phyloP scores from a whole-genome alignment of 495 filamentous ascomycete species.

The Podospora bellae-mahoneyi region DNA sequence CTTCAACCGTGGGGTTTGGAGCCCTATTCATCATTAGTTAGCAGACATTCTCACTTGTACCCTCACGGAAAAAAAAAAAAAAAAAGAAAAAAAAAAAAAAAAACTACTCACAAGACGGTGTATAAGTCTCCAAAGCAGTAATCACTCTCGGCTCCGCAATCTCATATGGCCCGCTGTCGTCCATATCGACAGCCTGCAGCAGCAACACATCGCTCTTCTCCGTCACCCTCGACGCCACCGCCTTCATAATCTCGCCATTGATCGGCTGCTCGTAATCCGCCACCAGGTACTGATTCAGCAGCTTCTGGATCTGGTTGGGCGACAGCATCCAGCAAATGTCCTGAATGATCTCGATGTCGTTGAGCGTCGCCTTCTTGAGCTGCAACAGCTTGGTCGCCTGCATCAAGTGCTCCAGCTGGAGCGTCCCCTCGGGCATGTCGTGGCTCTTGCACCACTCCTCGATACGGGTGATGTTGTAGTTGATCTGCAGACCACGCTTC shows the following conservation, averaged over 20 bases:
- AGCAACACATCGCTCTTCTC: constrained; percentile 98
- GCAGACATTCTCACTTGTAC: constrained; percentile 1
- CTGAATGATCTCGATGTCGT: constrained; percentile 99
- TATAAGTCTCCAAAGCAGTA: constrained; percentile 95
- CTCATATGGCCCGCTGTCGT: constrained; percentile 98
- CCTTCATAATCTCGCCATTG: constrained; percentile 99
- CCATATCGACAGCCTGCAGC: constrained; percentile 93
- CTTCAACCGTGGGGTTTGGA: constrained; percentile 93
- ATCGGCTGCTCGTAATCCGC: constrained; percentile 99
- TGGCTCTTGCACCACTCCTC: constrained; percentile 99
- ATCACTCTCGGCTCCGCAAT: constrained; percentile 96
- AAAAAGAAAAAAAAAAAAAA: background rate
- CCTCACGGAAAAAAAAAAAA: background rate
- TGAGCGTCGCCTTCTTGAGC: constrained; percentile 97
- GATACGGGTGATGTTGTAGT: constrained; percentile 99
- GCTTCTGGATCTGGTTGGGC: constrained; percentile 97
- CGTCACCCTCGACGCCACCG: constrained; percentile 92
- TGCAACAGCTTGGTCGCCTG: constrained; percentile 99
- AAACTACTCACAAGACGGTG: constrained; percentile 79
- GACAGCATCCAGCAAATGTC: constrained; percentile 99
- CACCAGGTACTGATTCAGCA: constrained; percentile 97
- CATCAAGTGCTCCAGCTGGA: constrained; percentile 99
- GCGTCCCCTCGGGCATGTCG: constrained; percentile 97
- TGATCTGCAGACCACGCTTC: constrained; percentile 99
- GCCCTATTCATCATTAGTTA: constrained; percentile 52